Base-by-base conservation (phyloP, 106 monocot species). In the Acorus calamus region DNA sequence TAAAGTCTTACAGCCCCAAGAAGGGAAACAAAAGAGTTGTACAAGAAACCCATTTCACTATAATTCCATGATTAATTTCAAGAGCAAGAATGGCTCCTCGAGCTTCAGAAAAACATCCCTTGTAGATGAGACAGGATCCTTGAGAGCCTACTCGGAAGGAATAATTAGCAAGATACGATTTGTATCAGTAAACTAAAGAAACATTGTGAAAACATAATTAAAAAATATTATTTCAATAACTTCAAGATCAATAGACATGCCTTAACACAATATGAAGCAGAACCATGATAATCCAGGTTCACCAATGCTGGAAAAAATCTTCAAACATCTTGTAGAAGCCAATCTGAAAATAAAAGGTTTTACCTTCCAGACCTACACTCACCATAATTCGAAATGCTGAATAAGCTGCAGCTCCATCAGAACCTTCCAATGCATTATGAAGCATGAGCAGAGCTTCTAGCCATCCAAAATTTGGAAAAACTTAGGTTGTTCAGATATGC, bases 91-190 rank as follows among this genome's bases (percentile, higher is more conserved):
- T 71, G 9, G 92, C 83, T 60, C 98, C 98, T 62, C 91, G 67
- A 50, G 98, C 91, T 73, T 98, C 92, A 61, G 92, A 79, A 92
- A 88, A 56, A 91, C 92, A 83, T 98, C 92, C 73, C 92, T 98
- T 64, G 88, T 77, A 72, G 83, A 77, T 58, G 81, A 72, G 60
- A 91, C 72, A 51, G 76, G 78, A 79, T 98, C 98, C 67, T 92
- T 92, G 62, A 92, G 82, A 55, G 85, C 88, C 98, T 98, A 80
- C 53, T 13, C 10, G 14, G 50, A 56, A 42, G 4, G 3, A 79
- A 51, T 7, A 28, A 28, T 1, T 28, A 28, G 28, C 75, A 73
- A 53, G 11, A 61, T 8, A 79, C 28, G 28, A 42, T 44, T 5
- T 53, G 10, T 50, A 44, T 8, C 4, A 42, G 14, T 6, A 42